Evolutionary conservation across 177 flowering plant species (phyloP), one percentile per base, ranked within the genome.

Genomic region (Vitis hybrid): DNA sequence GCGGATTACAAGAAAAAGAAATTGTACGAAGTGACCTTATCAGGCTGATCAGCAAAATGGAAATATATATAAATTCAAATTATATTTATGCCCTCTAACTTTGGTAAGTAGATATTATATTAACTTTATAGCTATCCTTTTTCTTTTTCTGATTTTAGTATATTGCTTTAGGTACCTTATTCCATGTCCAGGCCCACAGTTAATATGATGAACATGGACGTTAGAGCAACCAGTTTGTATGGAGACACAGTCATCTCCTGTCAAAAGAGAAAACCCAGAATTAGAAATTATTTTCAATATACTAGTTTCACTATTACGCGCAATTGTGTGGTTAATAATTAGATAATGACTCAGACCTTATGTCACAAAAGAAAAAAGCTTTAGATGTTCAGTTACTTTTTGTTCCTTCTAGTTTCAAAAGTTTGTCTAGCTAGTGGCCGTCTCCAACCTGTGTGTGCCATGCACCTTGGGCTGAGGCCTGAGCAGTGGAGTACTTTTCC

Each of bases 221-320:
- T 89, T 84, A 24, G 91, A 83, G 79, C 97, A 90, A 7, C 97
- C 98, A 1, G 96, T 92, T 78, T 94, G 98, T 69, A 94, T 91
- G 59, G 98, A 94, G 21, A 94, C 86, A 85, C 98, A 94, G 75
- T 94, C 98, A 86, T 94, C 98, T 62, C 97, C 98, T 93, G 87
- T 64, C 10, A 55, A 58, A 67, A 58, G 18, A 6, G 9, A 50
- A 50, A 49, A 48, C 9, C 15, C 54, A 51, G 9, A 8, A 17
- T 48, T 6, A 5, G 52, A 50, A 68, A 56, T 19, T 1, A 56
- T 18, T 5, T n/a, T 6, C 2, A 21, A 56, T 63, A 32, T 59
- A 17, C 54, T 62, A 55, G 10, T n/a, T n/a, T 35, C 24, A 32
- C 8, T 54, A 54, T 12, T 4, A 5, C 19, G 7, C 46, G 46